A percentile compares a stretch with the other conserved stretches of the same genome.
Conservation (phyloP, 805 yeast genomes). For the Saccharomycopsis vini region DNA sequence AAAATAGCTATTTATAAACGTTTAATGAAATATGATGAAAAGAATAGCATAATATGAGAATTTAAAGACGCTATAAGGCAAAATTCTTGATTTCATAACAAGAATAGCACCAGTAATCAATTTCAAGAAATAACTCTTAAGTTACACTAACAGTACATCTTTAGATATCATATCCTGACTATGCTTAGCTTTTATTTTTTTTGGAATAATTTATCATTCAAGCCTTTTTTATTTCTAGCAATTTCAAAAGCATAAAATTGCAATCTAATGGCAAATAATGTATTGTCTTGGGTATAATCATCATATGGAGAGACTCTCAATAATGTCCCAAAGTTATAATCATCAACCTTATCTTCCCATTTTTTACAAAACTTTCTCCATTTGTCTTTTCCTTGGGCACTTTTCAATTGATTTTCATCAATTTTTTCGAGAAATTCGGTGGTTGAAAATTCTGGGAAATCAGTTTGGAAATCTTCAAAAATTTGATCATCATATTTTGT, state of each 20-base stretch:
- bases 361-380: conserved; percentile 85
- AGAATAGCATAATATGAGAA: too few species aligned
- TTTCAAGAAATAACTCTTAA: too few species aligned
- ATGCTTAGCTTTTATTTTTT: too few species aligned
- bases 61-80: too few species aligned
- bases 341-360: conserved; percentile 75
- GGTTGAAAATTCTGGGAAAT: conserved; percentile 82
- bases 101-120: too few species aligned
- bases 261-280: conserved; percentile 85
- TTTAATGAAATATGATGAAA: too few species aligned
- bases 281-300: conserved; percentile 75
- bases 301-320: conserved; percentile 62
- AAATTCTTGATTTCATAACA: too few species aligned
- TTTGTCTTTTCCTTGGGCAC: conserved; percentile 65
- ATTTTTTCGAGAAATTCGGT: conserved; percentile 44
- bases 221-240: conserved; percentile 81
- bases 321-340: conserved; percentile 91
- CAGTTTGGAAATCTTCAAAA: conserved; percentile 46
- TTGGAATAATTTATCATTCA: too few species aligned
- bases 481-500: conserved; percentile 69
- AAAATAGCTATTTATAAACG: too few species aligned
- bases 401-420: conserved; percentile 75
- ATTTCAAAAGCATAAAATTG: conserved; percentile 95
- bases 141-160: too few species aligned
- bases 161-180: too few species aligned